Evolutionary conservation across 371 early-diverging fungal species (phyloP).

Genomic region (Blastocladiella emersonii): DNA sequence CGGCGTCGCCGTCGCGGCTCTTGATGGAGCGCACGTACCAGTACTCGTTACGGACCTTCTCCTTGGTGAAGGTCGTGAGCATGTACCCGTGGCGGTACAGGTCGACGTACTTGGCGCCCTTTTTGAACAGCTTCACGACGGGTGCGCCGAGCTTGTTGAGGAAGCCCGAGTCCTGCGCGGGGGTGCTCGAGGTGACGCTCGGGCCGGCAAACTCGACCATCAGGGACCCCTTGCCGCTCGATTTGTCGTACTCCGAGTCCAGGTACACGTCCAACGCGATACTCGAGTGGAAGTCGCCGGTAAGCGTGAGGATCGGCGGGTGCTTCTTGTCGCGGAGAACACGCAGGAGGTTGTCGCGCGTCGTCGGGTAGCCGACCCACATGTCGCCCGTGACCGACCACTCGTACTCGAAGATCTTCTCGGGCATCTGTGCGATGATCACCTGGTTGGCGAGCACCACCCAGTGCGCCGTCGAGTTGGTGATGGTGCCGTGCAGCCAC

Average conservation of each 20-base stretch:
- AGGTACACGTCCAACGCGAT: not conserved
- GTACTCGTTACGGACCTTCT: no score
- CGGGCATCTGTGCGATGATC: conserved; percentile 10
- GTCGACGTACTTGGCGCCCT: not conserved
- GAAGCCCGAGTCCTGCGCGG: not conserved
- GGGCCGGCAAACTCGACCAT: not conserved
- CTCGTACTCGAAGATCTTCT: not conserved
- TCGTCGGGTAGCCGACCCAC: conserved; percentile 3
- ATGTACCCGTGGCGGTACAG: not conserved
- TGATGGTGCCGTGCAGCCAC: conserved; percentile 16
- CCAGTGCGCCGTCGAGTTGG: conserved; percentile 15
- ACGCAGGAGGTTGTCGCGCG: not conserved
- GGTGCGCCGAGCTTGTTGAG: no score
- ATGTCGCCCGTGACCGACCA: not conserved
- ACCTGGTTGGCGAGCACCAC: conserved; percentile 24
- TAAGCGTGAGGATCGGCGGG: not conserved
- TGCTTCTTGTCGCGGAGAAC: not conserved
- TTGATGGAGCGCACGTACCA: no score
- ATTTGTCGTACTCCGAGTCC: not conserved
- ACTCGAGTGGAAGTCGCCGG: not conserved
- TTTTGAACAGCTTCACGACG: not conserved
- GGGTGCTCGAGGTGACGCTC: not conserved
- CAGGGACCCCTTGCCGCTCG: not conserved
- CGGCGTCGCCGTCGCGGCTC: no score
- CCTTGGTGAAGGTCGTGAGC: no score